phyloP scores from a whole-genome alignment of 805 yeast species.

The Ogataea nonfermentans region DNA sequence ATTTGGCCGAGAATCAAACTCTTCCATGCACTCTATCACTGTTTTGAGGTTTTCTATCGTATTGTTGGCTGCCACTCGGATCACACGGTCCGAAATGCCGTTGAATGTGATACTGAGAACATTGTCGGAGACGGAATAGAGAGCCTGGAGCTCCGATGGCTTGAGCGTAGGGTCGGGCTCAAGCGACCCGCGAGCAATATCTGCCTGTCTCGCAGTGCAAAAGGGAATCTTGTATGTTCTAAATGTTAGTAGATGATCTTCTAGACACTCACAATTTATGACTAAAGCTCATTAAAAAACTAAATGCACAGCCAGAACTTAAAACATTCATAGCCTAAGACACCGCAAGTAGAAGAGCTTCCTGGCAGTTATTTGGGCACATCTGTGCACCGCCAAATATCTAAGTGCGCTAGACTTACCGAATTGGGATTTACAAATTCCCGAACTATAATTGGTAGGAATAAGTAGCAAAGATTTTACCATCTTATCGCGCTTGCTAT shows the following conservation, averaged over 20 bases:
- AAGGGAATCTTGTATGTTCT: constrained; percentile 54
- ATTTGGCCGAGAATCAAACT: constrained; percentile 40
- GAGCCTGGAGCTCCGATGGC: constrained; percentile 59
- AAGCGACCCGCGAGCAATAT: constrained; percentile 58
- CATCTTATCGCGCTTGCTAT: constrained; percentile 3
- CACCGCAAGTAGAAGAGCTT: too few species aligned
- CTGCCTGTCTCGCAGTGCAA: constrained; percentile 54
- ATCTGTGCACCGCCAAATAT: background rate
- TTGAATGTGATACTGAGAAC: constrained; percentile 47
- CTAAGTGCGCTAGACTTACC: background rate
- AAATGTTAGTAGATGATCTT: background rate
- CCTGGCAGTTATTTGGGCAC: too few species aligned
- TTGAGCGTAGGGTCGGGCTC: constrained; percentile 80
- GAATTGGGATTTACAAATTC: constrained; percentile 6
- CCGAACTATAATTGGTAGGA: constrained; percentile 4
- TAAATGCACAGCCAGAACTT: constrained; percentile 7
- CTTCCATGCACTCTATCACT: constrained; percentile 76
- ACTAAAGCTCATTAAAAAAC: constrained; percentile 1
- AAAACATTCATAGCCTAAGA: background rate
- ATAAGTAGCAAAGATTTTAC: background rate
- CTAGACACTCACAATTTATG: constrained; percentile 7
- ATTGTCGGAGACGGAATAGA: constrained; percentile 37
- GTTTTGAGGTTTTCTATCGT: constrained; percentile 75
- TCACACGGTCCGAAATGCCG: constrained; percentile 68
- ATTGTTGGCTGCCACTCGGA: constrained; percentile 83